Base-by-base conservation (phyloP, 192 early-diverging fungal genomes). In the Coemansia pectinata region DNA sequence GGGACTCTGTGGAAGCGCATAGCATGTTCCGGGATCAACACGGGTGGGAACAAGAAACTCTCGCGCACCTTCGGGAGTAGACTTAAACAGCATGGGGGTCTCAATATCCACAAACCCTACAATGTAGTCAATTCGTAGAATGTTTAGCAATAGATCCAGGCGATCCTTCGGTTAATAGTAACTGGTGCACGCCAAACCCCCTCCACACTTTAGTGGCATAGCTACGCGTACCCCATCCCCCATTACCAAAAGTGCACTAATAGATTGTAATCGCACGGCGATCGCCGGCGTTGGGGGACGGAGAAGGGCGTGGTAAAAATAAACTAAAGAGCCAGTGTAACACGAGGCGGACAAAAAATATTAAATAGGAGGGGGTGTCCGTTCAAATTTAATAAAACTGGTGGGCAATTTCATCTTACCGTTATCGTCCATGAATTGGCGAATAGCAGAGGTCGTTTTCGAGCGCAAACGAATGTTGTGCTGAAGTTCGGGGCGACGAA, bases 1-100 rank as follows among this genome's bases (percentile, higher is more conserved):
- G 33, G 95, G 95, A 70, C 90, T 92, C 70, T 97, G 95, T 12
- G 95, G 90, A 23, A 97, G 85, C 0, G 95, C 94, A 64, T 94
- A 97, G 66, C 94, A 95, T 21, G 75, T 60, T 31, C 91, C 92
- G 27, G 73, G 68, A 39, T 55, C 71, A 34, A 85, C 82, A 38
- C 94, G 81, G 8, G 95, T 97, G 5, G 95, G 95, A 1, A 97
- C 95, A n/a, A 97, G 82, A 69, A 94, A 97, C 77, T 97, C 95
- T 11, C 95, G 81, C 3, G 95, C 94, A 14, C 95, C 95, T 71
- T 97, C 95, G 23, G 95, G 93, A 11, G 95, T 95, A 15, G 91
- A 92, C 69, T 95, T 95, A 83, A 95, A 95, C 38, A 97, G 84
- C 52, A 87, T 84, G 10, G 95, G 95, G 8, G 95, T 97, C 70